phyloP scores from a whole-genome alignment of 2,329 filamentous ascomycete species.

The Aspergillus fischeri region DNA sequence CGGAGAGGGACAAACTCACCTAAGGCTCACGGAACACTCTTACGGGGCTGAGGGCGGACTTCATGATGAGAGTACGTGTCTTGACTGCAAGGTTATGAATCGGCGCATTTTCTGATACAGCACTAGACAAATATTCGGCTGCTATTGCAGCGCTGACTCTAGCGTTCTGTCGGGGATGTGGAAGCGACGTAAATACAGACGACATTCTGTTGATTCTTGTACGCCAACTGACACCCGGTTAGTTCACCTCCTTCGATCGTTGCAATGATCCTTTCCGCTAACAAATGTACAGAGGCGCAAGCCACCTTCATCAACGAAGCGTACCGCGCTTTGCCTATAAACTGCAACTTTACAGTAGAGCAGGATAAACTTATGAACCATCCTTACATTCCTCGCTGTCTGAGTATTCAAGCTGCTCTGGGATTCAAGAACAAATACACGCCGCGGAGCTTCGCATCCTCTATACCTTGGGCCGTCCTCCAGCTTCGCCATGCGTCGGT shows the following conservation, averaged over 20 bases:
- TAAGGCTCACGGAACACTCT: slow-evolving; percentile 38
- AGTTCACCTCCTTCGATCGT: slow-evolving; percentile 37
- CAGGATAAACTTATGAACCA: slow-evolving; percentile 72
- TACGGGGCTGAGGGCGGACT: slow-evolving; percentile 34
- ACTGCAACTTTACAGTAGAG: slow-evolving; percentile 79
- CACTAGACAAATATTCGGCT: slow-evolving; percentile 42
- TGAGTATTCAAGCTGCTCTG: slow-evolving; percentile 75
- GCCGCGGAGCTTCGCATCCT: slow-evolving; percentile 63
- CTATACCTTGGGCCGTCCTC: slow-evolving; percentile 69
- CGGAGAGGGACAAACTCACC: slow-evolving; percentile 35
- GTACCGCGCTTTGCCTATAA: slow-evolving; percentile 65
- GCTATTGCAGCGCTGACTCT: slow-evolving; percentile 60
- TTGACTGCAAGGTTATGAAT: background rate
- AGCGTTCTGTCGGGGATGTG: slow-evolving; percentile 47
- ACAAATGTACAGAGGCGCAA: slow-evolving; percentile 49
- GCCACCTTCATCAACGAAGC: slow-evolving; percentile 63
- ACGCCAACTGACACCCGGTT: slow-evolving; percentile 44
- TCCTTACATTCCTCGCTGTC: slow-evolving; percentile 65
- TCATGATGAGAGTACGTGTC: slow-evolving; percentile 36
- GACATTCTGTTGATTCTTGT: slow-evolving; percentile 66
- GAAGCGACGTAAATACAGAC: slow-evolving; percentile 55
- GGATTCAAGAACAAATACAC: slow-evolving; percentile 64
- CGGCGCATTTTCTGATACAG: slow-evolving; percentile 3
- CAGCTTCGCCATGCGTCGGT: slow-evolving; percentile 66
- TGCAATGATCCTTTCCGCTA: slow-evolving; percentile 17